phyloP scores from a whole-genome alignment of 805 yeast genomes.

The Wickerhamomyces bovis region DNA sequence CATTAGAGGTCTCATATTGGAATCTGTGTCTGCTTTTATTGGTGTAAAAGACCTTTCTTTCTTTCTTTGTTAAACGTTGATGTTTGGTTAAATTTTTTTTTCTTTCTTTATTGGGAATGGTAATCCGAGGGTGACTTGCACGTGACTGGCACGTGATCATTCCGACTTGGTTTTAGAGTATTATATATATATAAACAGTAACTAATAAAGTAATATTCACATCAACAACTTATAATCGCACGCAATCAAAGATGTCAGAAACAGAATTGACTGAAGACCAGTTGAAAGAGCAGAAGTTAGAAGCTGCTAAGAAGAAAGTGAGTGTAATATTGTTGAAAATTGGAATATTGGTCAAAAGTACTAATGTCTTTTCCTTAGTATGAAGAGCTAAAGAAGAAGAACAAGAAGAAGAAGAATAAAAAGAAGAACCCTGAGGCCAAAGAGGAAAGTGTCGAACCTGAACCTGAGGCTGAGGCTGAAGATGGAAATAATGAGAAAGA shows the following conservation, averaged over 20 bases:
- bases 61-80: not conserved
- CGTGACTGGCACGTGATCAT: not conserved
- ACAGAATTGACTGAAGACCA: slow-evolving; percentile 25
- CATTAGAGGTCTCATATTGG: slow-evolving; percentile 58
- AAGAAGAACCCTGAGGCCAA: slow-evolving; percentile 15
- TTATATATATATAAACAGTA: no score
- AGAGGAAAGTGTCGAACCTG: slow-evolving; percentile 4
- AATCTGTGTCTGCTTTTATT: not conserved
- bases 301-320: slow-evolving; percentile 40
- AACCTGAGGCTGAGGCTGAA: slow-evolving; percentile 5
- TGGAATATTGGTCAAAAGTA: not conserved
- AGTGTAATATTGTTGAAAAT: not conserved
- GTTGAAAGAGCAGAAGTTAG: slow-evolving; percentile 51
- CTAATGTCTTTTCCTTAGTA: slow-evolving; percentile 26
- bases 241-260: not conserved
- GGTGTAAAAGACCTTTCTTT: no score
- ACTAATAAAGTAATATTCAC: no score
- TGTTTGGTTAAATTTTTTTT: not conserved
- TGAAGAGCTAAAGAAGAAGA: slow-evolving; percentile 63
- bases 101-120: no score
- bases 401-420: slow-evolving; percentile 40
- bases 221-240: no score
- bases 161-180: no score
- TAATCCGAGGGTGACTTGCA: no score
- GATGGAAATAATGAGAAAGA: slow-evolving; percentile 2